Base-by-base conservation (phyloP, 768 basidiomycete species). In the Gloeophyllum trabeum region DNA sequence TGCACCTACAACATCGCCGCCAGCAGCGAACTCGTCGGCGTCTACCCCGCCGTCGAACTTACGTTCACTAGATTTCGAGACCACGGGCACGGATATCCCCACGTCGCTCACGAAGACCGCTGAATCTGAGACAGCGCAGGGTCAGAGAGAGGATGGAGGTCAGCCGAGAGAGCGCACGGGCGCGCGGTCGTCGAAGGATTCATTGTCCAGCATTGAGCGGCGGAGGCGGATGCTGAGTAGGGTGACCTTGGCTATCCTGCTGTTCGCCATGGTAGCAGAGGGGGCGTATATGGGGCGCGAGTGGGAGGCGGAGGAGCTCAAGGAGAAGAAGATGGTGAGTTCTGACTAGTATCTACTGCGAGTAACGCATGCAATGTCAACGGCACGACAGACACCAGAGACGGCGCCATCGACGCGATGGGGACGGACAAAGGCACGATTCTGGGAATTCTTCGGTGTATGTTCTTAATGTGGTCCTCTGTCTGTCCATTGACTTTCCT, bases 141-240 rank as follows among this genome's bases (percentile, higher is more conserved):
- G 28, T 10, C 28, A 32, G 28, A n/a, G n/a, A n/a, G 28, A 16
- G 16, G 28, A 32, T 32, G 28, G 28, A 16, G 16, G 28, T 32
- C 10, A 32, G 16, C 28, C 28, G 28, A 55, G 57, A 24, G 67
- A 73, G 45, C 66, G 78, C 40, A 89, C 86, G 0, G 86, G 87
- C 12, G 87, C 87, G 40, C 70, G 65, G 56, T 88, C 85, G 2
- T 81, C 84, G 13, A 85, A 81, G 51, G 80, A 82, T 40, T 76
- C 79, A 12, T 69, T 90, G 41, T 84, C 84, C 14, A 79, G 79
- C 40, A 82, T 81, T 46, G 94, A 96, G 61, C 69, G 73, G 50
- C 71, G 71, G 53, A 70, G 88, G 46, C 64, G 73, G 47, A 61
- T 69, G 46, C 59, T 79, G 51, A 69, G 74, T 4, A 63, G 82